Base-by-base conservation (phyloP, 78 protist species). In the Dictyostelium purpureum region DNA sequence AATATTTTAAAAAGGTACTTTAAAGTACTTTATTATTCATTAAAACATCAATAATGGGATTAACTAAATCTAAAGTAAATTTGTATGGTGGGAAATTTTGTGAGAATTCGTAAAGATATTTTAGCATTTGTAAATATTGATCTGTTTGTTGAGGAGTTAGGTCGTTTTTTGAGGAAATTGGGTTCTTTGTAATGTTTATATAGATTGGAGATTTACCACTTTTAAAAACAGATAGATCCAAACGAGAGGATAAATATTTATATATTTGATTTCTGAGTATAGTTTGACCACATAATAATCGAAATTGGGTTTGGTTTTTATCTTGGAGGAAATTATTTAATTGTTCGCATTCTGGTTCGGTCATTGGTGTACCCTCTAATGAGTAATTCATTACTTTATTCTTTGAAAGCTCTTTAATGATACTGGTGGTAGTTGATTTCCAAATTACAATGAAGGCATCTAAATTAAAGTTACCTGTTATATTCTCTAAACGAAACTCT, bases 191-290 rank as follows among this genome's bases (percentile, higher is more conserved):
- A 0, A 57, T 57, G n/a, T 57, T 37, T 7, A 57, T 57, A 28
- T n/a, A 57, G 11, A 57, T 57, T 57, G 67, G 67, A 57, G 67
- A 26, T 57, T 57, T 57, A 57, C 67, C 67, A 57, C 38, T 57
- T 57, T 57, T 57, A 28, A 28, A 3, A 57, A 28, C 35, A 9
- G 38, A 24, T 28, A 57, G 26, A 57, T 57, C 67, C 10, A 37
- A 57, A 57, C 67, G 67, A 2, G 67, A 57, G 6, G 5, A n/a
- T 9, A 57, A 26, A 57, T 57, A 57, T 57, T 57, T 57, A 26
- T 11, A 26, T 7, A 57, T 37, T 57, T 57, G 67, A 28, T 57
- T 57, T 26, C 67, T 24, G 10, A 57, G 28, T 11, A 57, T 57
- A 57, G 67, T 57, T 57, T 57, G 67, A 28, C 38, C n/a, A 28